phyloP scores from a whole-genome alignment of 805 yeast genomes.

The Starmerella sp. region DNA sequence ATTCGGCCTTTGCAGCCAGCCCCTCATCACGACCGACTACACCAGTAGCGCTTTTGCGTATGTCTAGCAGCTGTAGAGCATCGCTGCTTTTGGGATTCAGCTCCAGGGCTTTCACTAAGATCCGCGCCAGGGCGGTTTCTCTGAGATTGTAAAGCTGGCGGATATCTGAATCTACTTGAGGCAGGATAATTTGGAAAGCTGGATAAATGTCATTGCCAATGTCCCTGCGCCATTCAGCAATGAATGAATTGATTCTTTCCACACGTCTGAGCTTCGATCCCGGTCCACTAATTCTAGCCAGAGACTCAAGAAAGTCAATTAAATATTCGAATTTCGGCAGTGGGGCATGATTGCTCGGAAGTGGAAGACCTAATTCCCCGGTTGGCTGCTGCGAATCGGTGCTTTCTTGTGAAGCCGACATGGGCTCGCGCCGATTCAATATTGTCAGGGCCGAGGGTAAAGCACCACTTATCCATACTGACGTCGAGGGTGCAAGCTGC shows the following conservation, averaged over 20 bases:
- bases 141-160: slow-evolving; percentile 47
- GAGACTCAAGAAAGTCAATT: slow-evolving; percentile 16
- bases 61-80: slow-evolving; percentile 38
- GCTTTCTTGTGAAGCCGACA: not conserved
- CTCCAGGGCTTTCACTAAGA: slow-evolving; percentile 40
- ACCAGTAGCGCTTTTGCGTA: not conserved
- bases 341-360: slow-evolving; percentile 16
- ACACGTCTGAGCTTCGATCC: slow-evolving; percentile 10
- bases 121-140: slow-evolving; percentile 48
- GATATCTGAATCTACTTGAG: slow-evolving; percentile 45
- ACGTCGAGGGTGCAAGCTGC: too few species aligned
- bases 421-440: not conserved
- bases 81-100: slow-evolving; percentile 54
- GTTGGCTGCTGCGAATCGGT: not conserved
- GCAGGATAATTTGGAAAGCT: slow-evolving; percentile 47
- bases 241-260: slow-evolving; percentile 32
- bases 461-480: not conserved
- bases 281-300: slow-evolving; percentile 9
- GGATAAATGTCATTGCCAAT: slow-evolving; percentile 61
- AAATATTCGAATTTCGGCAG: slow-evolving; percentile 19
- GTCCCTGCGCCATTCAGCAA: slow-evolving; percentile 39
- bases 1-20: slow-evolving; percentile 38
- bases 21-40: slow-evolving; percentile 34
- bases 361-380: slow-evolving; percentile 16
- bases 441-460: slow-evolving; percentile 1